A percentile compares a stretch with the other conserved stretches of the same genome.
phyloP scores from a whole-genome alignment of 2,329 filamentous ascomycete genomes.

The Orbilia quercus region DNA sequence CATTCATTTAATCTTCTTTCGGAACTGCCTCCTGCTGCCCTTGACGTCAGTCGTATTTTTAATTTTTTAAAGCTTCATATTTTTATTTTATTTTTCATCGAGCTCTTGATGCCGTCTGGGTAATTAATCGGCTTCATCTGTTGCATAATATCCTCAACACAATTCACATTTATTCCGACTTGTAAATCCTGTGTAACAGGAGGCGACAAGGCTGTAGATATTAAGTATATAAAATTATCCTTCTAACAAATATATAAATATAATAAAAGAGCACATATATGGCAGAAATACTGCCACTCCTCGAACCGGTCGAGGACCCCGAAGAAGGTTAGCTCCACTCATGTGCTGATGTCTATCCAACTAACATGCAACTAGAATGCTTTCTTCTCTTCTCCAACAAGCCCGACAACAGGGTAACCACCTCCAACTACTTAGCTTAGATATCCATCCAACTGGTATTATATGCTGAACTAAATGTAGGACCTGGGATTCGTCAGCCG shows the following conservation, averaged over 20 bases:
- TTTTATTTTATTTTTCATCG: no score
- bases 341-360: not conserved
- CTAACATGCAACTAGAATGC: conserved; percentile 72
- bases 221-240: no score
- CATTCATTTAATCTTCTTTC: not conserved
- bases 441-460: no score
- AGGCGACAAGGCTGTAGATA: no score
- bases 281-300: conserved; percentile 51
- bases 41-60: conserved; percentile 41
- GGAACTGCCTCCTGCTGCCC: not conserved
- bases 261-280: no score
- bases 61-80: no score
- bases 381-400: conserved; percentile 80
- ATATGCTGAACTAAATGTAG: conserved; percentile 61
- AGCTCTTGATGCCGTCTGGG: no score
- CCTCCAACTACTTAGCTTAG: no score
- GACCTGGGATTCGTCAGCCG: conserved; percentile 88
- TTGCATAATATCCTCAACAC: conserved; percentile 3
- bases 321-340: conserved; percentile 69
- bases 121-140: not conserved
- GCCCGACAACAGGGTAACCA: conserved; percentile 47
- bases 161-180: no score
- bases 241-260: no score
- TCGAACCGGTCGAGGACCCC: conserved; percentile 68
- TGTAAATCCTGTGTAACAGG: no score